Evolutionary conservation across 2,329 filamentous ascomycete genomes (phyloP), one percentile per base, ranked within the genome.

Genomic region (Penicillium fuscoglaucum): DNA sequence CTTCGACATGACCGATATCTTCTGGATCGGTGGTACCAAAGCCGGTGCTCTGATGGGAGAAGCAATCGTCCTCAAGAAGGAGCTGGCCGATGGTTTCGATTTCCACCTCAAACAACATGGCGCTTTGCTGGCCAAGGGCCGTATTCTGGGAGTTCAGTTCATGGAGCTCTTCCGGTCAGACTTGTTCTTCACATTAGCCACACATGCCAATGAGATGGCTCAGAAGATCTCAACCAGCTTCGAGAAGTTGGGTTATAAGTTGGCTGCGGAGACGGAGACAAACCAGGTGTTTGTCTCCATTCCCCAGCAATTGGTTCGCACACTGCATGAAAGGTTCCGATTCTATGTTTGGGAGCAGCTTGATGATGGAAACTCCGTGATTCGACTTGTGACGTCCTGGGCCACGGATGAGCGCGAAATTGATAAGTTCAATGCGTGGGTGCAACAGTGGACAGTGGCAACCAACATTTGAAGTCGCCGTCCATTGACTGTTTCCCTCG

Each of bases 21-120:
- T 83, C 69, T 83, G 81, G 81, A 82, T 83, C 39, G 81, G 81
- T 3, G 81, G 81, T 0, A 83, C 81, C 5, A 83, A 83, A 61
- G 80, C 80, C 60, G 81, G 81, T 1, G 80, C 80, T 0, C 63
- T 83, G 4, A 72, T 83, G 4, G 81, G 81, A 1, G 81, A 83
- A 58, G 81, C 80, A 1, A 77, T 83, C 7, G 75, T 83, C 0
- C 78, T 83, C 28, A 80, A 80, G 50, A 71, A 79, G 29, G 53
- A 59, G 5, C 67, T 83, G 0, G 77, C 80, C 0, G 70, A 76
- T 6, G 81, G 80, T 35, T 83, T 80, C 58, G 77, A 78, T 48
- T 82, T 82, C 60, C 80, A 81, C 58, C 71, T 83, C 63, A 83
- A 83, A 59, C 81, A 83, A 59, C 79, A 79, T 61, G 81, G 81